Evolutionary conservation across 257 asterid genomes (phyloP), one percentile per base, ranked within the genome.

Genomic region (Mitragyna speciosa): DNA sequence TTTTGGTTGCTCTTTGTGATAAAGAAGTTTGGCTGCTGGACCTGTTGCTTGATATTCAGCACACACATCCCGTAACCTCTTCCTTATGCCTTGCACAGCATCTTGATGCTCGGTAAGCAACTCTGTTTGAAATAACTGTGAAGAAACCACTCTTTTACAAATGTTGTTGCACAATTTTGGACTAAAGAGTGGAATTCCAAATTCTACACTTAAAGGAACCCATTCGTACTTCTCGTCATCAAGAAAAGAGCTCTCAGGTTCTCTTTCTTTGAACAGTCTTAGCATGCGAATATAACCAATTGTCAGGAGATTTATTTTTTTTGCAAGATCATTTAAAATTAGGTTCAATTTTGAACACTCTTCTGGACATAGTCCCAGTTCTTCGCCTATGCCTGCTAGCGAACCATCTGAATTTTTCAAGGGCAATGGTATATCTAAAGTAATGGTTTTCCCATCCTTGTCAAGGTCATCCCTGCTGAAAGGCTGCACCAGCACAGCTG

Each of bases 401-500:
- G 98, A 96, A 80, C 99, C 97, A 80, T 96, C 97, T 80, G 91
- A 88, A 83, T 94, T 96, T 82, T 90, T 91, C 91, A 94, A 82
- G 73, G 99, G 99, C 87, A 96, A 84, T 11, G 98, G 98, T 85
- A 96, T 90, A 87, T 96, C 99, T 78, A 94, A 83, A 72, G 96
- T 96, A 45, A 92, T 87, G 63, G 81, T 85, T 72, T 89, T 89
- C 64, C 96, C 96, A 70, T 78, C 79, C 76, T 90, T 91, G 77
- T 96, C 92, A 75, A 96, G 98, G 86, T 96, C 99, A 80, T 91
- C 76, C 80, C 85, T 89, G 87, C 97, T 92, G 70, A 96, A 85
- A 85, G 99, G 99, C 86, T 88, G 99, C 84, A 92, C 98, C 85
- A 96, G 89, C 82, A 93, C 98, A 77, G 99, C 93, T 51, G 99